phyloP scores from a whole-genome alignment of 495 filamentous ascomycete genomes.

The Penicillium samsonianum region DNA sequence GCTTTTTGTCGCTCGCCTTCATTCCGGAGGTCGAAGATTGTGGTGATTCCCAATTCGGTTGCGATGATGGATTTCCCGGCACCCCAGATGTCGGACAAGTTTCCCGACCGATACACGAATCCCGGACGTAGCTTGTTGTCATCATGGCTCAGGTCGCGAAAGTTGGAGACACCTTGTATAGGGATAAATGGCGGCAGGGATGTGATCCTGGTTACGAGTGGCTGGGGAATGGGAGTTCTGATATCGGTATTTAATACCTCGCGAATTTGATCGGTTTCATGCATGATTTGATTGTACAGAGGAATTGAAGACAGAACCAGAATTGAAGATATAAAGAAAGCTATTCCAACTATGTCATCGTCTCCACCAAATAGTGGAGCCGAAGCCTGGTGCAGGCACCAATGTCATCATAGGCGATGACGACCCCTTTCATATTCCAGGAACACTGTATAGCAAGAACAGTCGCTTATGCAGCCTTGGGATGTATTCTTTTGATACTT shows the following conservation, averaged over 20 bases:
- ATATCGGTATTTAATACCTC: slow-evolving; percentile 35
- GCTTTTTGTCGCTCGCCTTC: slow-evolving; percentile 47
- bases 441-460: neutral
- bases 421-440: neutral
- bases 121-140: slow-evolving; percentile 43
- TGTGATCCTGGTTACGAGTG: slow-evolving; percentile 29
- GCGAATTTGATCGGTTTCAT: slow-evolving; percentile 21
- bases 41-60: slow-evolving; percentile 53
- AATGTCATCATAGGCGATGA: slow-evolving; percentile 1
- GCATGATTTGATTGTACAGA: slow-evolving; percentile 14
- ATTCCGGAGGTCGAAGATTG: slow-evolving; percentile 68
- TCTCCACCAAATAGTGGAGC: slow-evolving; percentile 12
- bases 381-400: slow-evolving; percentile 1
- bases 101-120: slow-evolving; percentile 55
- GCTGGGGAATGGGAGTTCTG: slow-evolving; percentile 25
- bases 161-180: slow-evolving; percentile 52
- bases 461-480: no score
- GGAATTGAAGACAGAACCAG: neutral
- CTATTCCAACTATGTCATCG: slow-evolving; percentile 18
- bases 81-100: slow-evolving; percentile 45
- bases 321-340: neutral
- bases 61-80: slow-evolving; percentile 53
- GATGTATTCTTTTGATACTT: no score
- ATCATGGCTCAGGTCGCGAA: slow-evolving; percentile 55
- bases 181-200: slow-evolving; percentile 54